These are phyloP conservation scores for Nadsonia starkeyi-henricii DNA, from an alignment of 1,139 yeast genomes.

Conservation along the genomic window DNA sequence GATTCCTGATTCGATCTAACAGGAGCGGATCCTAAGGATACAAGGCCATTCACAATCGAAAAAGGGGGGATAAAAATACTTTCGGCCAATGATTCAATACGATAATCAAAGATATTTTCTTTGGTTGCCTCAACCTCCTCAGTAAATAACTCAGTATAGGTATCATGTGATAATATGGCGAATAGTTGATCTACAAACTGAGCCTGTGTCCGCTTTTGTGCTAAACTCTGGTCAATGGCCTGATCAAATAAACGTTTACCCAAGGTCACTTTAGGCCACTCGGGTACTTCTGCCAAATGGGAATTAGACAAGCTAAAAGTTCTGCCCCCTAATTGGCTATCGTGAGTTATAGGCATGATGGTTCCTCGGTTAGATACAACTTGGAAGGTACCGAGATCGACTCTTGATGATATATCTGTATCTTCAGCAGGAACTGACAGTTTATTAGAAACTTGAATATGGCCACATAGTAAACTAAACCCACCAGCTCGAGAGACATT, in stretches of 20 bases:
- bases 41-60: conserved; percentile 10
- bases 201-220: conserved; percentile 23
- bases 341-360: conserved; percentile 6
- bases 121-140: no score
- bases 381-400: conserved; percentile 29
- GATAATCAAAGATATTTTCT: conserved; percentile 6
- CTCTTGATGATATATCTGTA: conserved; percentile 17
- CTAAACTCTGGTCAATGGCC: conserved; percentile 24
- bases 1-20: no score
- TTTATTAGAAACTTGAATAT: conserved; percentile 17
- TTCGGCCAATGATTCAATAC: conserved; percentile 34
- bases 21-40: no score
- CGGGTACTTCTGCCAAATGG: conserved; percentile 33
- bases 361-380: conserved; percentile 21
- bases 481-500: conserved; percentile 41
- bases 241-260: conserved; percentile 37
- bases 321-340: conserved; percentile 8
- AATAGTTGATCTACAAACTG: conserved; percentile 39
- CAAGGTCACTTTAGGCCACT: conserved; percentile 52
- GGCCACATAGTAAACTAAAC: conserved; percentile 69
- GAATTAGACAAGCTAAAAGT: conserved; percentile 56
- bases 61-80: conserved; percentile 66
- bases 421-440: conserved; percentile 6
- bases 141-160: conserved; percentile 22
- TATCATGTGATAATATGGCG: conserved; percentile 36